Conservation (phyloP, 2,329 filamentous ascomycete species). For the Aspergillus sojae region DNA sequence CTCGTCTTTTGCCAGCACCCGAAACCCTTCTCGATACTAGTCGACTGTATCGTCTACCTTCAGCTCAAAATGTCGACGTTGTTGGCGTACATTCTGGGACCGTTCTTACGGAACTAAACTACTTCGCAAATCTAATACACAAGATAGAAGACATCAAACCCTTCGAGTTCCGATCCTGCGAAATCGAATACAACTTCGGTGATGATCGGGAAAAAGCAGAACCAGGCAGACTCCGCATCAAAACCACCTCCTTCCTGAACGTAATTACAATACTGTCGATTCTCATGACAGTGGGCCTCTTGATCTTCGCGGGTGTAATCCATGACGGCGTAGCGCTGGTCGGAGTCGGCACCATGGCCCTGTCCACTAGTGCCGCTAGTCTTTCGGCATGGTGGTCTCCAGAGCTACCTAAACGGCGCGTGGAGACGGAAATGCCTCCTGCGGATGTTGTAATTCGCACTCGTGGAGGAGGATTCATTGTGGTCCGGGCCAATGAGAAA, state of each 20-base stretch:
- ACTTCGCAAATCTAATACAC: slow-evolving; percentile 65
- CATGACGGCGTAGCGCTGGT: slow-evolving; percentile 56
- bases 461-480: slow-evolving; percentile 61
- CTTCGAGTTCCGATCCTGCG: slow-evolving; percentile 15
- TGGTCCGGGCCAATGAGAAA: slow-evolving; percentile 61
- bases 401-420: slow-evolving; percentile 56
- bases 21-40: slow-evolving; percentile 61
- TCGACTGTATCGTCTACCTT: slow-evolving; percentile 59
- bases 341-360: slow-evolving; percentile 56
- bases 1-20: slow-evolving; percentile 63
- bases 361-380: slow-evolving; percentile 58
- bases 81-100: slow-evolving; percentile 61
- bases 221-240: slow-evolving; percentile 12
- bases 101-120: slow-evolving; percentile 58
- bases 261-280: slow-evolving; percentile 57
- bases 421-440: slow-evolving; percentile 52
- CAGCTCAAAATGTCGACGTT: slow-evolving; percentile 54
- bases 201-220: background rate
- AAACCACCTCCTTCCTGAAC: slow-evolving; percentile 57
- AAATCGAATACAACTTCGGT: slow-evolving; percentile 5
- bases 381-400: slow-evolving; percentile 63
- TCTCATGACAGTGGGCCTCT: slow-evolving; percentile 30
- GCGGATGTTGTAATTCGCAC: slow-evolving; percentile 66
- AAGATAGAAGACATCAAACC: slow-evolving; percentile 30
- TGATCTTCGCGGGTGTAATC: slow-evolving; percentile 32